These are phyloP conservation scores for Microcyclosporella mali DNA, from an alignment of 2,329 filamentous ascomycete species.

Conservation along the genomic window DNA sequence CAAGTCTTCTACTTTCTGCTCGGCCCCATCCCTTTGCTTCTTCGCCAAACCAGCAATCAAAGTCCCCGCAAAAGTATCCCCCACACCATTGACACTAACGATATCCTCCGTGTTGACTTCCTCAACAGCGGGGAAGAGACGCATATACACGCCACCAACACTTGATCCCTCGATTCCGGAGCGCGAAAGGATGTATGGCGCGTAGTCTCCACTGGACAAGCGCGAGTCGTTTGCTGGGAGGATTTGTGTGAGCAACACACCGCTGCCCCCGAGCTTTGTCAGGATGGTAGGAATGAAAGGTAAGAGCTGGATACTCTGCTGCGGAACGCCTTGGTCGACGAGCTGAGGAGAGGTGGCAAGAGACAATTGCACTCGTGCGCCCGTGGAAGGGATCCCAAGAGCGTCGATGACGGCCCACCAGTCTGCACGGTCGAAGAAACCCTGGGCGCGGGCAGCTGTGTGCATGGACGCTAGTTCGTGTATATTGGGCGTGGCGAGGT, in stretches of 20 bases:
- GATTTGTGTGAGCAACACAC: conserved; percentile 69
- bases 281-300: conserved; percentile 82
- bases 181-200: conserved; percentile 66
- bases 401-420: conserved; percentile 81
- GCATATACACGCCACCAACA: conserved; percentile 76
- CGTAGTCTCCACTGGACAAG: conserved; percentile 55
- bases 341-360: conserved; percentile 60
- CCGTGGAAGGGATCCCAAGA: conserved; percentile 63
- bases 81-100: conserved; percentile 87
- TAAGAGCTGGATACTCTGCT: conserved; percentile 75
- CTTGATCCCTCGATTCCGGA: conserved; percentile 45
- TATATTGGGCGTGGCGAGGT: conserved; percentile 75
- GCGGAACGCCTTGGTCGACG: conserved; percentile 74
- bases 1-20: conserved; percentile 50
- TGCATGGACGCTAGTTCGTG: conserved; percentile 79
- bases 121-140: conserved; percentile 60
- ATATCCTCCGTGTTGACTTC: conserved; percentile 57
- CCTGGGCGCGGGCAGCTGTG: conserved; percentile 57
- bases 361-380: conserved; percentile 66
- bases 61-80: conserved; percentile 86
- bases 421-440: conserved; percentile 59
- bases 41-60: conserved; percentile 68
- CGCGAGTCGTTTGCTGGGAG: conserved; percentile 62
- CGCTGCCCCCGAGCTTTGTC: conserved; percentile 72
- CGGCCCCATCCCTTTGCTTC: conserved; percentile 38